A percentile compares a stretch with the other conserved stretches of the same genome.
Conservation (phyloP, 2,329 filamentous ascomycete species). For the Cryphonectria nitschkei region DNA sequence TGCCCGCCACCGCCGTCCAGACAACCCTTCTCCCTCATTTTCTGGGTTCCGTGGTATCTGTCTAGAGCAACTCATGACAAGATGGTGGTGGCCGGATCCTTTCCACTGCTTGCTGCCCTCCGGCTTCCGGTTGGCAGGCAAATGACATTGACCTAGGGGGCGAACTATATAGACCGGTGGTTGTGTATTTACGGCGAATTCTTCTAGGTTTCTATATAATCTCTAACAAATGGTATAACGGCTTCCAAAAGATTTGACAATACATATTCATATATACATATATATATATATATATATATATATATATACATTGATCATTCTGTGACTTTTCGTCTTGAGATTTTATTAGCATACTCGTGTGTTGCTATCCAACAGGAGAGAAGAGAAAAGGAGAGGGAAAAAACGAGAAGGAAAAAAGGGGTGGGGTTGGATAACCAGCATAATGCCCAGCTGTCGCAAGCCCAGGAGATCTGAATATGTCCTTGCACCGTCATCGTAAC, state of each 20-base stretch:
- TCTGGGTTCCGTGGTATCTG: background rate
- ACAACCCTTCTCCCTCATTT: background rate
- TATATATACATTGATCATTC: no score
- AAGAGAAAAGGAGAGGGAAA: background rate
- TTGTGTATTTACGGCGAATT: slow-evolving; percentile 23
- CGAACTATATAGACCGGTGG: slow-evolving; percentile 25
- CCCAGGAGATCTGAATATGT: background rate
- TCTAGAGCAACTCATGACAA: background rate
- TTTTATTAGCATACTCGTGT: background rate
- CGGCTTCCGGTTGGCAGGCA: background rate
- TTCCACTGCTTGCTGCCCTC: slow-evolving; percentile 3
- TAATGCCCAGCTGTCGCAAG: background rate
- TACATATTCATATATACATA: background rate
- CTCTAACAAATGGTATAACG: slow-evolving; percentile 27
- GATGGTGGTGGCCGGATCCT: background rate
- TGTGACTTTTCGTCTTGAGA: background rate
- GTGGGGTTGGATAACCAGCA: no score
- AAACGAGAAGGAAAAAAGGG: background rate
- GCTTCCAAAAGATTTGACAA: slow-evolving; percentile 10
- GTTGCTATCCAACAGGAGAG: background rate
- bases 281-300: no score
- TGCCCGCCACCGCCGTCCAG: slow-evolving; percentile 11
- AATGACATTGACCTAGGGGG: slow-evolving; percentile 21
- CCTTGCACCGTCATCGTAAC: no score
- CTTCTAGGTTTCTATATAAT: slow-evolving; percentile 26